Percentiles rank a stretch among this genome's conserved stretches.
Conservation (phyloP, 306 rosid genomes). For the apple (Malus domestica) region ASM211411v1 NC_041802.1:18941001-18941500, state of each 20-base stretch:
- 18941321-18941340: too few relatives aligned
- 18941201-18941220: neutral
- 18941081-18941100: neutral
- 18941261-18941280: too few relatives aligned
- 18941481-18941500: neutral
- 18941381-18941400: too few relatives aligned
- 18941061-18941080: neutral
- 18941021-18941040: slow-evolving; percentile 42
- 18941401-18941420: neutral
- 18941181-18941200: neutral
- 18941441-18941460: too few relatives aligned
- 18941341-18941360: neutral
- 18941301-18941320: too few relatives aligned
- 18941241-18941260: too few relatives aligned
- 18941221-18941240: neutral
- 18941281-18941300: too few relatives aligned
- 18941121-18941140: neutral
- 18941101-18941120: neutral
- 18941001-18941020: neutral
- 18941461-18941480: neutral
- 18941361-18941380: too few relatives aligned
- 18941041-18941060: neutral
- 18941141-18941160: neutral
- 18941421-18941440: neutral
- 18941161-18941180: neutral